These are phyloP conservation scores for Thoreauomyces humboldtii DNA, from an alignment of 192 early-diverging fungal species.

Conservation along the genomic window DNA sequence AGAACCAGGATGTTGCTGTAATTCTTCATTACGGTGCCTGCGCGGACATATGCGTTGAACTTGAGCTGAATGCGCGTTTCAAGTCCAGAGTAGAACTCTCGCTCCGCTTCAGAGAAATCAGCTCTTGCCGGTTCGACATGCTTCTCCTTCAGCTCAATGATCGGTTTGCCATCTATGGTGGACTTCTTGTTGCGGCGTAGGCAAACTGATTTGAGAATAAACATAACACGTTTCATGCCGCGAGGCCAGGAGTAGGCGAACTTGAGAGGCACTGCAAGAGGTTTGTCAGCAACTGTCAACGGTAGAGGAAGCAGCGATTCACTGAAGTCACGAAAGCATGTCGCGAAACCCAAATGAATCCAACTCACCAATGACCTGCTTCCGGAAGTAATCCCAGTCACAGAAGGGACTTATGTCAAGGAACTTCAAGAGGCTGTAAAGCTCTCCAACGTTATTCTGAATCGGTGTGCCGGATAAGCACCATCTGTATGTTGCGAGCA, in stretches of 20 bases:
- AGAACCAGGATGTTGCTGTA: constrained; percentile 38
- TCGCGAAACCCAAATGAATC: too few relatives aligned
- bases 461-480: constrained; percentile 40
- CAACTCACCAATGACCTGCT: background rate
- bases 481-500: constrained; percentile 27
- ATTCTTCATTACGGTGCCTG: constrained; percentile 18
- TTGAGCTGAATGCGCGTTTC: constrained; percentile 23
- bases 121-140: constrained; percentile 40
- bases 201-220: constrained; percentile 21
- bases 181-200: constrained; percentile 70
- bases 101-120: constrained; percentile 53
- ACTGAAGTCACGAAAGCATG: too few relatives aligned
- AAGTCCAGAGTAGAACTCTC: constrained; percentile 58
- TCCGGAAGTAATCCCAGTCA: constrained; percentile 24
- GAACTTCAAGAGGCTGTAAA: constrained; percentile 67
- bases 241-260: too few relatives aligned
- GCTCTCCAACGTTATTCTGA: constrained; percentile 69
- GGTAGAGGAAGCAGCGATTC: too few relatives aligned
- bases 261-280: too few relatives aligned
- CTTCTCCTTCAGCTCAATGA: constrained; percentile 59
- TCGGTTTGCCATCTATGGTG: constrained; percentile 58
- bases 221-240: background rate
- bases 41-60: constrained; percentile 7
- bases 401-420: constrained; percentile 57
- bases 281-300: background rate